These are phyloP conservation scores for Rhizopus arrhizus DNA, from an alignment of 371 early-diverging fungal species.

Conservation along the genomic window DNA sequence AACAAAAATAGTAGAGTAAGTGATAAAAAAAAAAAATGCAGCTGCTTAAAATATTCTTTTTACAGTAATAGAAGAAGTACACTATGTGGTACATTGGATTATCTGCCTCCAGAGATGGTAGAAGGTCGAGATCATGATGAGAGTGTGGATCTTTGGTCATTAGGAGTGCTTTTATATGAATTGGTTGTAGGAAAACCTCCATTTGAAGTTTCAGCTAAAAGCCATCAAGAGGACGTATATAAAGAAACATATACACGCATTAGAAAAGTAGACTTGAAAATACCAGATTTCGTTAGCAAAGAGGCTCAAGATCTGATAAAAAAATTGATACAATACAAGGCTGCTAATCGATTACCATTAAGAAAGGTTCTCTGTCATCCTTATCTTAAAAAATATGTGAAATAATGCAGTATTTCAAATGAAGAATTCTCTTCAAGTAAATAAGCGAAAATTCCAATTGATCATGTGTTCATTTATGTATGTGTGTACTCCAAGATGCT, in stretches of 20 bases:
- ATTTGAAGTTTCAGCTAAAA: conserved; percentile 74
- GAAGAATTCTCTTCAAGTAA: no score
- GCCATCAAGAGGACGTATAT: conserved; percentile 19
- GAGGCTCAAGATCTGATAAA: conserved; percentile 92
- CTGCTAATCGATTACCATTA: conserved; percentile 78
- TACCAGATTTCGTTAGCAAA: conserved; percentile 80
- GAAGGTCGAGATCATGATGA: conserved; percentile 73
- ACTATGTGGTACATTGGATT: conserved; percentile 98
- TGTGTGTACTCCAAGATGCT: no score
- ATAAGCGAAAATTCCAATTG: no score
- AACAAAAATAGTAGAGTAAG: conserved; percentile 42
- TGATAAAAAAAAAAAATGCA: not conserved
- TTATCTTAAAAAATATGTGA: conserved; percentile 14
- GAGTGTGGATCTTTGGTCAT: conserved; percentile 85
- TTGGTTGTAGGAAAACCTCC: conserved; percentile 96
- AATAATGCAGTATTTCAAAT: not conserved
- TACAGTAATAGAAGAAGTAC: conserved; percentile 70
- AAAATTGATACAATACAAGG: conserved; percentile 77
- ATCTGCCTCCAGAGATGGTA: conserved; percentile 95
- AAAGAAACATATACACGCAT: conserved; percentile 84
- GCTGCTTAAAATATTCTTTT: not conserved
- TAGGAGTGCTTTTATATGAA: conserved; percentile 92
- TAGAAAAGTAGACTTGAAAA: conserved; percentile 78
- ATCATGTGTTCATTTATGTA: no score
- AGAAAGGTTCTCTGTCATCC: conserved; percentile 58